Percentiles rank a stretch among this genome's conserved stretches.
Evolutionary conservation across 2,329 filamentous ascomycete genomes (phyloP).

Genomic region (Botrytis pseudocinerea): DNA sequence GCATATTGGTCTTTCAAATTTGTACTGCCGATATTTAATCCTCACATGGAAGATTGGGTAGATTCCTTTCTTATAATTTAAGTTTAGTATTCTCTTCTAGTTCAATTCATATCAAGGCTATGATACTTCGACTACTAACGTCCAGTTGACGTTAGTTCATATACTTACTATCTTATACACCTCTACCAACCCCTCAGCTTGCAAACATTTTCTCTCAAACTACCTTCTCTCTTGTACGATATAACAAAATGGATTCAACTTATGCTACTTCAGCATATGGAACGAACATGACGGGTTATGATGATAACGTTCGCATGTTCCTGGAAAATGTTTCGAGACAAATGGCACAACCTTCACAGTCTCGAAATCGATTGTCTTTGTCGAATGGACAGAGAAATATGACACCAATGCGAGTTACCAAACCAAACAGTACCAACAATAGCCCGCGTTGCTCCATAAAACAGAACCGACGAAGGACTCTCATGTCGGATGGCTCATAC

Average conservation of each 20-base stretch:
- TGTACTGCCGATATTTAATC: conserved; percentile 40
- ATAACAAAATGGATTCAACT: conserved; percentile 36
- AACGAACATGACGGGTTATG: conserved; percentile 38
- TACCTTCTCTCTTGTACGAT: conserved; percentile 7
- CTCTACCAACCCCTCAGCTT: conserved; percentile 20
- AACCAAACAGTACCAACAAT: conserved; percentile 67
- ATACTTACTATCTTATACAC: conserved; percentile 17
- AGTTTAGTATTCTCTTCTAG: conserved; percentile 31
- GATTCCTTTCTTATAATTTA: conserved; percentile 32
- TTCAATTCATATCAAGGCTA: conserved; percentile 29
- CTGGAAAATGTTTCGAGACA: conserved; percentile 56
- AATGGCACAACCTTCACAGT: conserved; percentile 49
- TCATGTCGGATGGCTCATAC: conserved; percentile 50
- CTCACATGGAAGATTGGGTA: conserved; percentile 30
- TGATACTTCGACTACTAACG: conserved; percentile 29
- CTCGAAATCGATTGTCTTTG: conserved; percentile 49
- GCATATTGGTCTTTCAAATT: conserved; percentile 39
- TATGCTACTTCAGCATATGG: conserved; percentile 29
- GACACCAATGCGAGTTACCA: conserved; percentile 59
- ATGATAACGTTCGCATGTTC: conserved; percentile 46
- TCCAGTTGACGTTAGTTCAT: conserved; percentile 25
- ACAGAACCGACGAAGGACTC: conserved; percentile 55
- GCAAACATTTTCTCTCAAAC: conserved; percentile 9
- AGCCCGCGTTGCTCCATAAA: conserved; percentile 60
- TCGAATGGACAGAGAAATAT: conserved; percentile 53